phyloP scores from a whole-genome alignment of 1,139 yeast genomes.

The Blastobotrys petasosporus region DNA sequence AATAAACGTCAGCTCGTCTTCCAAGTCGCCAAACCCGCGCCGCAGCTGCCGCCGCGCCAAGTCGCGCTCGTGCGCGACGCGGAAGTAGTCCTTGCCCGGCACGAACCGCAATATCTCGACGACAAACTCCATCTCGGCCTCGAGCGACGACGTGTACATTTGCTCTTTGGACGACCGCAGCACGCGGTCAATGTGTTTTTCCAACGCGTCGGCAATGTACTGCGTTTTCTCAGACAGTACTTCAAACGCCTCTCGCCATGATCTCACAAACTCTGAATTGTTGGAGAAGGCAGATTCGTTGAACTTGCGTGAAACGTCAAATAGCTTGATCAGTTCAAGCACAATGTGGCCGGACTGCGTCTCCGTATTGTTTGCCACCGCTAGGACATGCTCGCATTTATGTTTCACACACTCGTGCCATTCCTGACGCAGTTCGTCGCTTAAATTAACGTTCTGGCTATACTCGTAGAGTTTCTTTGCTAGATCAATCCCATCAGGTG shows the following conservation, averaged over 20 bases:
- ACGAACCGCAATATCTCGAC: constrained; percentile 4
- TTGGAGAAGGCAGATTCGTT: constrained; percentile 3
- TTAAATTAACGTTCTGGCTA: neutral
- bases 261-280: constrained; percentile 8
- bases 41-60: constrained; percentile 36
- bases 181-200: constrained; percentile 32
- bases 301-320: neutral
- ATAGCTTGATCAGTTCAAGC: constrained; percentile 7
- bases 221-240: constrained; percentile 21
- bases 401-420: constrained; percentile 5
- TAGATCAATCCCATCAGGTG: too few relatives aligned
- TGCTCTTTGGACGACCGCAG: constrained; percentile 17
- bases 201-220: constrained; percentile 27
- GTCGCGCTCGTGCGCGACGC: constrained; percentile 34
- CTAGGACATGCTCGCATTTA: neutral
- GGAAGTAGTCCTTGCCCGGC: constrained; percentile 34
- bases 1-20: constrained; percentile 29
- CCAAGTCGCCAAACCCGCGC: constrained; percentile 24
- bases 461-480: too few relatives aligned
- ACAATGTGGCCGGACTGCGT: constrained; percentile 5
- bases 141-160: neutral
- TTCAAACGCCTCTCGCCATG: constrained; percentile 23
- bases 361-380: neutral
- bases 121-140: constrained; percentile 1
- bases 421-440: constrained; percentile 1